These are phyloP conservation scores for Evansstolkia leycettana DNA, from an alignment of 495 filamentous ascomycete genomes.

Conservation along the genomic window DNA sequence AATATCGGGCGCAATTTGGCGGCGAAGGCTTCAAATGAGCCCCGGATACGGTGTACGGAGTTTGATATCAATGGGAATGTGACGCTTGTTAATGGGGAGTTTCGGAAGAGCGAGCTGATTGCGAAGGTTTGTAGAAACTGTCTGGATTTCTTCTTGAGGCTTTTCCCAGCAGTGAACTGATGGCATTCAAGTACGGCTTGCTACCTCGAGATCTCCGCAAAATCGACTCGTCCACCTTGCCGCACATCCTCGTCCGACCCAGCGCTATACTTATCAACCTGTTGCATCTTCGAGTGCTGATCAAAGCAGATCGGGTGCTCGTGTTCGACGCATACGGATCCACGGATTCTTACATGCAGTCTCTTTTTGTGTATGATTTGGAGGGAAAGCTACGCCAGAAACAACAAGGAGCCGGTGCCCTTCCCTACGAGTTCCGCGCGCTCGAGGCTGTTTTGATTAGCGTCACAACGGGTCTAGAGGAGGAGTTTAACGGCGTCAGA, in stretches of 20 bases:
- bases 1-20: slow-evolving; percentile 48
- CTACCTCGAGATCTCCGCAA: slow-evolving; percentile 93
- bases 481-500: slow-evolving; percentile 83
- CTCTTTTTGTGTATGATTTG: slow-evolving; percentile 89
- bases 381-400: slow-evolving; percentile 52
- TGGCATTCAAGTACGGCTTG: slow-evolving; percentile 83
- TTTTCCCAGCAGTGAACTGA: not conserved
- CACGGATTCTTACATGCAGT: slow-evolving; percentile 90
- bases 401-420: slow-evolving; percentile 32
- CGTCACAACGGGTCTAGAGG: slow-evolving; percentile 75
- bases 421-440: slow-evolving; percentile 54
- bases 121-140: slow-evolving; percentile 57
- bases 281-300: slow-evolving; percentile 83
- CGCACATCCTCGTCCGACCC: slow-evolving; percentile 88
- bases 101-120: slow-evolving; percentile 92
- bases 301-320: slow-evolving; percentile 87
- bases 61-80: slow-evolving; percentile 89
- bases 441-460: slow-evolving; percentile 44
- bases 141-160: not conserved
- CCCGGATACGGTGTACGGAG: slow-evolving; percentile 82
- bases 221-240: slow-evolving; percentile 95
- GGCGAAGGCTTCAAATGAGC: slow-evolving; percentile 64
- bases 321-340: slow-evolving; percentile 93
- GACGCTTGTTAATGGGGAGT: slow-evolving; percentile 89
- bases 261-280: slow-evolving; percentile 92